phyloP scores from a whole-genome alignment of 2,329 filamentous ascomycete species.

The Knufia fluminis region DNA sequence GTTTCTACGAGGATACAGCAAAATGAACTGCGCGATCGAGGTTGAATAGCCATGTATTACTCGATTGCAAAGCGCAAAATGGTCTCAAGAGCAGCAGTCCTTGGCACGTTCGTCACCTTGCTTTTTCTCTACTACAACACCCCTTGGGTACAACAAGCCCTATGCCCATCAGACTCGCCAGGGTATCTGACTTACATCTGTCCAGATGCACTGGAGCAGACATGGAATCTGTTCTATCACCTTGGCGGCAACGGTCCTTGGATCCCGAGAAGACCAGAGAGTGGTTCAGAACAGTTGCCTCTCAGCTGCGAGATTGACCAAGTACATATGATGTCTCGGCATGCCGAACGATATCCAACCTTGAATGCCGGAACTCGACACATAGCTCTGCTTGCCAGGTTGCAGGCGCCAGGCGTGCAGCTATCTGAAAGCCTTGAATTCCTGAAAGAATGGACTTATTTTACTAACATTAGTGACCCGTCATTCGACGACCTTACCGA shows the following conservation, averaged over 20 bases:
- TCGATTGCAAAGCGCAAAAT: neutral
- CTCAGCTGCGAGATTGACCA: conserved; percentile 45
- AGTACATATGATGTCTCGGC: conserved; percentile 53
- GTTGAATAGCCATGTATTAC: neutral
- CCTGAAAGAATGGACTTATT: conserved; percentile 47
- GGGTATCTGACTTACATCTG: neutral
- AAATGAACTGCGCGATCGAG: neutral
- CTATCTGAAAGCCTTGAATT: conserved; percentile 46
- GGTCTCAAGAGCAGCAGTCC: neutral
- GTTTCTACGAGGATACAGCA: no score
- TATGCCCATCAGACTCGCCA: neutral
- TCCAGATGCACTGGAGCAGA: conserved; percentile 15
- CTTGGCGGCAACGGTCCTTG: conserved; percentile 48
- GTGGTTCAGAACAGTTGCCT: conserved; percentile 36
- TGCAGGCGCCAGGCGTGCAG: conserved; percentile 33
- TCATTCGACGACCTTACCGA: conserved; percentile 46
- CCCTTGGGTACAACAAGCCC: neutral
- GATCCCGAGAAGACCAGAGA: conserved; percentile 39
- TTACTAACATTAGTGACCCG: conserved; percentile 35
- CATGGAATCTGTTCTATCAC: conserved; percentile 45
- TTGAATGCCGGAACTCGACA: conserved; percentile 40
- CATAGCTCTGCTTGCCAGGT: conserved; percentile 27
- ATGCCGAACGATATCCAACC: conserved; percentile 51
- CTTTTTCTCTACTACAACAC: neutral
- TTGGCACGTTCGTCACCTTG: neutral